Evolutionary conservation across 192 early-diverging fungal species (phyloP), one percentile per base, ranked within the genome.

Genomic region (Chytriomyces sp.): DNA sequence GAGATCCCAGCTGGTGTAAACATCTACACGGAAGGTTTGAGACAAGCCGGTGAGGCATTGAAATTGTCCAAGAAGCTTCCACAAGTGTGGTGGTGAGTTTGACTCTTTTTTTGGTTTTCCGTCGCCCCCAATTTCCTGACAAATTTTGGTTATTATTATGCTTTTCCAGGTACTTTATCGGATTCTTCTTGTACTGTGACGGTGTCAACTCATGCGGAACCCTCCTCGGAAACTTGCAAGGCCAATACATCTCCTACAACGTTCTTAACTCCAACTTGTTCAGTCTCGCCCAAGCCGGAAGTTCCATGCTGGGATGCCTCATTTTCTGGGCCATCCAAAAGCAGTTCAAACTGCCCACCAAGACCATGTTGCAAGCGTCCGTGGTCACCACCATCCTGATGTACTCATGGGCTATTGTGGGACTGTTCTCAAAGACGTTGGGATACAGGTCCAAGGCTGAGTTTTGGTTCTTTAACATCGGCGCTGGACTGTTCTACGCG

Each of bases 121-220:
- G n/a, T n/a, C n/a, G n/a, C n/a, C n/a, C n/a, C n/a, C n/a, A n/a
- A n/a, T n/a, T n/a, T n/a, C n/a, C n/a, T n/a, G n/a, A n/a, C n/a
- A n/a, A n/a, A n/a, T n/a, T n/a, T n/a, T n/a, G n/a, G n/a, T n/a
- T n/a, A n/a, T n/a, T n/a, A n/a, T n/a, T n/a, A 35, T 35, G 28
- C 28, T 35, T 35, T 35, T 28, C 68, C 65, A 35, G 28, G 28
- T 84, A 80, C 43, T 65, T 84, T 50, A 46, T 84, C 11, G 81
- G 82, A 4, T 84, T 78, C 61, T 84, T 84, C 78, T 46, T 84
- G 35, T 77, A 78, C 50, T 61, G 67, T 59, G 83, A 84, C 44
- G 83, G 81, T 28, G 8, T 47, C 57, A 77, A 82, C 61, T 78
- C 75, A 16, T 69, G 76, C 4, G 82, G 76, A 18, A 60, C 50